A percentile compares a stretch with the other conserved stretches of the same genome.
These are phyloP conservation scores for Rhodotorula mucilaginosa DNA, from an alignment of 1,284 basidiomycete species.

Conservation along the genomic window DNA sequence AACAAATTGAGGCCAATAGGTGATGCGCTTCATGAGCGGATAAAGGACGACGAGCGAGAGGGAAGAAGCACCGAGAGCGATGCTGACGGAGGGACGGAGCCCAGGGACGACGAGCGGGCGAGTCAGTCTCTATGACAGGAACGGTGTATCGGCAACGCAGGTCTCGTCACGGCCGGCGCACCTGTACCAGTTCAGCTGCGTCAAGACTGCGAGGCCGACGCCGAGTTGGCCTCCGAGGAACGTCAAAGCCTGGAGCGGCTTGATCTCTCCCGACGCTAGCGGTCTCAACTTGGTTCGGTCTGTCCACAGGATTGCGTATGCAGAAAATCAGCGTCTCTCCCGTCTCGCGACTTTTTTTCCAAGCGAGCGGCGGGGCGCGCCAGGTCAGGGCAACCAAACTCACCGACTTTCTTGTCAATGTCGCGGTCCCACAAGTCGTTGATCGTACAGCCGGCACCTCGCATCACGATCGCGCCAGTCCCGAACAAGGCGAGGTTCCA, in stretches of 20 bases:
- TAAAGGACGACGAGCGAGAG: constrained; percentile 84
- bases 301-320: constrained; percentile 40
- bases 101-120: neutral
- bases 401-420: constrained; percentile 87
- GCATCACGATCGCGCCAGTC: constrained; percentile 88
- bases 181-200: constrained; percentile 95
- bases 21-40: constrained; percentile 96
- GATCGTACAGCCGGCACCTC: constrained; percentile 96
- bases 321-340: neutral
- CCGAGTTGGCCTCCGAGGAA: constrained; percentile 83
- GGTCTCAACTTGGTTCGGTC: constrained; percentile 66
- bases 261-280: constrained; percentile 79
- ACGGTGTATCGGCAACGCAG: too few species aligned
- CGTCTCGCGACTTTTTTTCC: too few species aligned
- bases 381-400: constrained; percentile 45
- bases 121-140: neutral
- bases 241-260: constrained; percentile 68
- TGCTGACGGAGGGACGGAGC: constrained; percentile 56
- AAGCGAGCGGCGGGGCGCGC: neutral
- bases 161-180: constrained; percentile 44
- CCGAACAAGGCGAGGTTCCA: constrained; percentile 82
- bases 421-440: constrained; percentile 98
- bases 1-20: constrained; percentile 93
- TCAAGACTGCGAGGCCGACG: constrained; percentile 80
- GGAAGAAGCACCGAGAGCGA: constrained; percentile 85